Conservation (phyloP, 805 yeast species). For the Ogataea polymorpha region DNA sequence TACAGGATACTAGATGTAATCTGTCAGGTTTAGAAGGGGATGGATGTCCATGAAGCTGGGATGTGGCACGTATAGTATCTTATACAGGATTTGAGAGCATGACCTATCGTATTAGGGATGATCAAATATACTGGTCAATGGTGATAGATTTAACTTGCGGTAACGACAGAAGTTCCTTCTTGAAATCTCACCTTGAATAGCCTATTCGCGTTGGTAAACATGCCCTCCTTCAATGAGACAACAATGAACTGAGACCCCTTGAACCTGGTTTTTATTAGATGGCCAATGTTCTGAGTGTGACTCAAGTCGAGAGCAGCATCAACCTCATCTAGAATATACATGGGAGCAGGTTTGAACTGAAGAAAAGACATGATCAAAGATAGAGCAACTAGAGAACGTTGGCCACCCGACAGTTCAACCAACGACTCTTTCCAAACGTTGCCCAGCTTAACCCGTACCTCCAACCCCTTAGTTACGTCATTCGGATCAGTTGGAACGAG, state of each 20-base stretch:
- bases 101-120: slow-evolving; percentile 3
- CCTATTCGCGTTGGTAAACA: slow-evolving; percentile 96
- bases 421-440: slow-evolving; percentile 93
- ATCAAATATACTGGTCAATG: slow-evolving; percentile 4
- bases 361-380: slow-evolving; percentile 88
- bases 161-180: slow-evolving; percentile 93
- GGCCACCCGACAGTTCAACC: slow-evolving; percentile 96
- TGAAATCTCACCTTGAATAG: slow-evolving; percentile 92
- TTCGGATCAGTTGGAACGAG: slow-evolving; percentile 76
- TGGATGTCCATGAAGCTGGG: too few species aligned
- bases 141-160: slow-evolving; percentile 47
- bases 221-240: slow-evolving; percentile 94
- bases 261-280: slow-evolving; percentile 89
- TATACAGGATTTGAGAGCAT: not conserved
- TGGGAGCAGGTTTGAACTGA: slow-evolving; percentile 96
- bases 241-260: slow-evolving; percentile 96
- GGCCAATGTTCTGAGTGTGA: slow-evolving; percentile 97
- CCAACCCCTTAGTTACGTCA: slow-evolving; percentile 86
- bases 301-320: slow-evolving; percentile 97
- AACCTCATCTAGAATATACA: slow-evolving; percentile 96
- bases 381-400: slow-evolving; percentile 88
- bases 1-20: too few species aligned
- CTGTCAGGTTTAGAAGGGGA: too few species aligned
- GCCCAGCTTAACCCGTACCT: slow-evolving; percentile 86
- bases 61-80: not conserved